These are phyloP conservation scores for Cordyceps javanica DNA, from an alignment of 2,329 filamentous ascomycete genomes.

Conservation along the genomic window DNA sequence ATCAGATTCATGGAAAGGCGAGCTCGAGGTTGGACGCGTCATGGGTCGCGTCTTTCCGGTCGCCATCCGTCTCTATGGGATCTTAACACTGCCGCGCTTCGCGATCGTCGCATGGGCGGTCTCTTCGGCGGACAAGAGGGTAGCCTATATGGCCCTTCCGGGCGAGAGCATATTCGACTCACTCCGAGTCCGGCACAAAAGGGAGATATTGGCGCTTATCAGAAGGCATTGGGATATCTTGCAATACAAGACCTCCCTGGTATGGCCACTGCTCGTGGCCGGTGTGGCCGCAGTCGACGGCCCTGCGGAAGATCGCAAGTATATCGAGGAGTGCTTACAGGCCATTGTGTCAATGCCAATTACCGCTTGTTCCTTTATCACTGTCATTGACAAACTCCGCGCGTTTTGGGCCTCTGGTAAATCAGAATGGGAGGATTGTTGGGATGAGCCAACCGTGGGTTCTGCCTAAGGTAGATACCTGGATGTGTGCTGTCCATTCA, in stretches of 20 bases:
- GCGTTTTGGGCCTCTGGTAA: neutral
- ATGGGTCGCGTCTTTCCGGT: neutral
- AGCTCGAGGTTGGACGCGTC: neutral
- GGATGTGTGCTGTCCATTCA: neutral
- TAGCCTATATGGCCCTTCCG: neutral
- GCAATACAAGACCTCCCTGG: neutral
- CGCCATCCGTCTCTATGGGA: neutral
- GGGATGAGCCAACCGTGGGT: conserved; percentile 1
- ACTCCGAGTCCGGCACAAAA: neutral
- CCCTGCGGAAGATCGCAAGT: neutral
- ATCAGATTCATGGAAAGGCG: neutral
- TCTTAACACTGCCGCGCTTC: neutral
- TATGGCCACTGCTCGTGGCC: neutral
- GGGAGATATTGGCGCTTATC: neutral
- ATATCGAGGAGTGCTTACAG: neutral
- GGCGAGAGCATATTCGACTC: neutral
- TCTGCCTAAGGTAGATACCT: neutral
- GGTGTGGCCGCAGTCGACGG: neutral
- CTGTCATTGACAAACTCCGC: neutral
- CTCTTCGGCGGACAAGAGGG: neutral
- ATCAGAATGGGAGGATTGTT: neutral
- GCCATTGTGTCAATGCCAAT: neutral
- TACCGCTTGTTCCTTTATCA: neutral
- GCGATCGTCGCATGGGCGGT: neutral
- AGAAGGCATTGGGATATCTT: neutral